Evolutionary conservation across 1,139 yeast species (phyloP).

Genomic region (Scheffersomyces segobiensis): DNA sequence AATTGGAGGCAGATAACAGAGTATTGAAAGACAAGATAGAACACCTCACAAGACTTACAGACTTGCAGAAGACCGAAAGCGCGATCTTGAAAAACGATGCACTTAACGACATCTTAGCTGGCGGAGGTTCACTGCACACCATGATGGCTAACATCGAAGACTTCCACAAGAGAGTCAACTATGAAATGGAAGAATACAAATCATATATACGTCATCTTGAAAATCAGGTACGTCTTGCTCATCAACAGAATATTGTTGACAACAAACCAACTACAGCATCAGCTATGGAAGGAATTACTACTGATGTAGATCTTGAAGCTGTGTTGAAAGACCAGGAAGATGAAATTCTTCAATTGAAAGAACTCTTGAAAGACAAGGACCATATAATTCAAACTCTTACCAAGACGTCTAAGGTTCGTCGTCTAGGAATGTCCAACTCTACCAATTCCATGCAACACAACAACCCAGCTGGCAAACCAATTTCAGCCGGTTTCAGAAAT

Average conservation of each 20-base stretch:
- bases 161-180: slow-evolving; percentile 41
- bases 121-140: slow-evolving; percentile 36
- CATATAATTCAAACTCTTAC: slow-evolving; percentile 75
- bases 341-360: slow-evolving; percentile 66
- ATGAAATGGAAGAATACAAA: slow-evolving; percentile 62
- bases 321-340: slow-evolving; percentile 62
- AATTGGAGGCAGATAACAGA: slow-evolving; percentile 60
- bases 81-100: slow-evolving; percentile 55
- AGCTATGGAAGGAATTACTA: background rate
- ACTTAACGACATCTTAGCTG: slow-evolving; percentile 48
- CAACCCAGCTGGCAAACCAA: background rate
- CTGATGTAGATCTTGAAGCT: slow-evolving; percentile 12
- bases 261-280: background rate
- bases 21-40: slow-evolving; percentile 67
- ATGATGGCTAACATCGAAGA: slow-evolving; percentile 50
- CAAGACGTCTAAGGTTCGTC: slow-evolving; percentile 55
- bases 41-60: slow-evolving; percentile 63
- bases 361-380: slow-evolving; percentile 66
- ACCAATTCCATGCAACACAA: slow-evolving; percentile 10
- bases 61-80: slow-evolving; percentile 57
- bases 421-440: slow-evolving; percentile 40
- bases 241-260: slow-evolving; percentile 22
- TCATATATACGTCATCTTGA: slow-evolving; percentile 67
- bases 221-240: slow-evolving; percentile 43
- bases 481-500: background rate